Evolutionary conservation across 2,329 filamentous ascomycete genomes (phyloP).

Genomic region (Paracamarosporium sp.): DNA sequence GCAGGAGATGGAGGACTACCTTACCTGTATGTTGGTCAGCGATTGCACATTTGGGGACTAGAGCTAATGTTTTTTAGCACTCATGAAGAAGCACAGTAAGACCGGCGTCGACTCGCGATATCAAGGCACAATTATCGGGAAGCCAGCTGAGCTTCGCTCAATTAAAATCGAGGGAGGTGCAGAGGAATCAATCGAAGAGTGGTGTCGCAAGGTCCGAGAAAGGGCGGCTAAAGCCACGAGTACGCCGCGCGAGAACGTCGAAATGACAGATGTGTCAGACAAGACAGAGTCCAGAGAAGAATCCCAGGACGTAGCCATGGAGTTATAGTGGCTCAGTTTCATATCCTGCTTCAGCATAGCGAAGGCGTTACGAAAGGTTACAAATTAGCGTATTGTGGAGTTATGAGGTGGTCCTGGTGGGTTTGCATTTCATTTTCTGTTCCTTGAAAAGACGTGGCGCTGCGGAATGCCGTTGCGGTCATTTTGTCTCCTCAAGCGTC

Average conservation of each 20-base stretch:
- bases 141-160: slow-evolving; percentile 71
- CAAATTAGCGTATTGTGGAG: slow-evolving; percentile 15
- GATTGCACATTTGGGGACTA: not conserved
- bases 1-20: slow-evolving; percentile 54
- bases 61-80: slow-evolving; percentile 55
- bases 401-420: not conserved
- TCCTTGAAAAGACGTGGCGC: not conserved
- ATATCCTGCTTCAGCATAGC: slow-evolving; percentile 36
- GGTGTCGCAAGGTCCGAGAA: slow-evolving; percentile 55
- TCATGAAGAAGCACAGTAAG: slow-evolving; percentile 94
- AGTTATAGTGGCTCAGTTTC: slow-evolving; percentile 25
- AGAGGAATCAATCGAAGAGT: slow-evolving; percentile 70
- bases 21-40: slow-evolving; percentile 46
- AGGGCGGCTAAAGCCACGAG: slow-evolving; percentile 32
- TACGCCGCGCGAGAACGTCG: slow-evolving; percentile 27
- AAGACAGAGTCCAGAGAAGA: slow-evolving; percentile 21
- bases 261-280: slow-evolving; percentile 19
- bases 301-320: slow-evolving; percentile 34
- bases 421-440: not conserved
- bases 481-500: not conserved
- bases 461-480: not conserved
- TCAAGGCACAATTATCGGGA: slow-evolving; percentile 82
- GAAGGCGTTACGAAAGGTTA: slow-evolving; percentile 34
- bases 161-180: slow-evolving; percentile 81
- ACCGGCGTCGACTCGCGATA: slow-evolving; percentile 87